Evolutionary conservation across 306 rosid species (phyloP), one percentile per base, ranked within the genome.

Genomic region (Delonix regia): DNA sequence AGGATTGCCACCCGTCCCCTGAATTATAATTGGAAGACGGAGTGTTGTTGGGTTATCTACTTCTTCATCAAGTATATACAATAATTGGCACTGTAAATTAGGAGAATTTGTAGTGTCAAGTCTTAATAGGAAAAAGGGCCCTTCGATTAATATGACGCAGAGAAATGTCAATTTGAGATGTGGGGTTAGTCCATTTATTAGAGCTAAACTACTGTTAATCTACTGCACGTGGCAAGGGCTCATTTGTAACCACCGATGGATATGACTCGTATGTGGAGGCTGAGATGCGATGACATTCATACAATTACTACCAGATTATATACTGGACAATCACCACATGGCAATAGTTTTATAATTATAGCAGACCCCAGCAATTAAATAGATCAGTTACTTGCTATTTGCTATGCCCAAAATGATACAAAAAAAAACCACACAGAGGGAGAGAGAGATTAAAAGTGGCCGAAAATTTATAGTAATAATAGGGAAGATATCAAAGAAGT

Each of bases 141-240:
- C 55, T 67, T 67, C 24, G 72, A 48, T 55, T 41, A 63, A 52
- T 62, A 59, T 67, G 81, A 67, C 56, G 69, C 36, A 14, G 73
- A 38, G 56, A 33, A 67, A 42, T 53, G 73, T 77, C 82, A 67
- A 68, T 74, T 62, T 57, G 75, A 81, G 13, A 24, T 22, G 89
- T 85, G 83, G 94, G 89, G 87, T 76, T 52, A 55, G 73, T 78
- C 56, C 85, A 87, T 84, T 86, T 78, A 84, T 62, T 66, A 71
- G 78, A 44, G 66, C 80, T 66, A 47, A 80, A 18, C 56, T 19
- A 38, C 60, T 59, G 51, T 77, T 70, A 53, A 11, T 19, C n/a
- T 38, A 53, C 6, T 14, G 24, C 64, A 83, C 80, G 82, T 79
- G 90, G 75, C 80, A 75, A 76, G 39, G 74, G 67, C 85, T 69